Evolutionary conservation across 306 rosid genomes (phyloP).

Genomic region (Gleditsia sinensis): DNA sequence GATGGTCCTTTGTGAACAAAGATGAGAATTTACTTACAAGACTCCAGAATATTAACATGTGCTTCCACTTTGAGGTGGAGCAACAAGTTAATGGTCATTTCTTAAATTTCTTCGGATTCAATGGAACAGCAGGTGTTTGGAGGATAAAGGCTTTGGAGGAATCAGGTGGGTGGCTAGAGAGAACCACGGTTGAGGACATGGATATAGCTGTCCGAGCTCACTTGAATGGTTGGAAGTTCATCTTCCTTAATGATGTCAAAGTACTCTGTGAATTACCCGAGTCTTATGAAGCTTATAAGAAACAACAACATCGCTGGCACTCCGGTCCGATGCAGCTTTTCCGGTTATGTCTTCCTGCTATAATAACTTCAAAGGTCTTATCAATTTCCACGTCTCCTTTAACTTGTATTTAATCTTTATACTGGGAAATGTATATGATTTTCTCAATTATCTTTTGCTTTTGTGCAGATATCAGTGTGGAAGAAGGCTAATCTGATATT

Average conservation of each 20-base stretch:
- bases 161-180: constrained; percentile 93
- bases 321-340: constrained; percentile 99
- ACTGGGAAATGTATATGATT: not conserved
- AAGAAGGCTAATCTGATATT: constrained; percentile 84
- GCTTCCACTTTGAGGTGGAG: constrained; percentile 98
- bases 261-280: constrained; percentile 88
- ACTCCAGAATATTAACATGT: constrained; percentile 87
- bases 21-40: constrained; percentile 91
- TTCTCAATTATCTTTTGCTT: not conserved
- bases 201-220: constrained; percentile 95
- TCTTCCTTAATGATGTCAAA: constrained; percentile 90
- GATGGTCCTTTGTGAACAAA: constrained; percentile 89
- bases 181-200: constrained; percentile 97
- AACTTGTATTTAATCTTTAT: not conserved
- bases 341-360: constrained; percentile 81
- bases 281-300: constrained; percentile 93
- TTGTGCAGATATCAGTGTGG: constrained; percentile 78
- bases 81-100: constrained; percentile 92
- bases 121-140: constrained; percentile 98
- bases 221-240: constrained; percentile 87
- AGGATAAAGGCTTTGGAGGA: constrained; percentile 88
- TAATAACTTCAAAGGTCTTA: constrained; percentile 74
- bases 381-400: not conserved
- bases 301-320: constrained; percentile 98
- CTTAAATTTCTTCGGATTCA: constrained; percentile 90